Base-by-base conservation (phyloP, 164 flowering plant genomes). In the Chimonanthus praecox region DNA sequence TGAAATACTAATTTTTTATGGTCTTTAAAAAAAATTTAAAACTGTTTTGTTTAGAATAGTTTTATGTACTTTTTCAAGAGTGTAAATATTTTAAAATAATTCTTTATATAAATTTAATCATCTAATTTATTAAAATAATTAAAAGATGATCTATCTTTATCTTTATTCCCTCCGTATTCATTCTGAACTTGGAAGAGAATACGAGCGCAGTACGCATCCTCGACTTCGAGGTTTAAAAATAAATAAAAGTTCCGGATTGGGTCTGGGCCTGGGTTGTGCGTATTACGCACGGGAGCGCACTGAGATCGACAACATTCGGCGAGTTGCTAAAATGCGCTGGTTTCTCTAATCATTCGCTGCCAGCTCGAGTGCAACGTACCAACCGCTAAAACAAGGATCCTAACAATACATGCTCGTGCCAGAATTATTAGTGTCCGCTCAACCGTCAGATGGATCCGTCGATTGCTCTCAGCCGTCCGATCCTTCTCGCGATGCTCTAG, bases 351-450 rank as follows among this genome's bases (percentile, higher is more conserved):
- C 65, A 62, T 62, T 62, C 65, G 65, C 20, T 44, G 65, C 65
- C 65, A 62, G 65, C 65, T 62, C 20, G 65, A 62, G 21, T 62
- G 65, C 65, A 62, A 62, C 65, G 65, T 33, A 62, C 65, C 65
- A 62, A 62, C 65, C 44, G 7, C 65, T 20, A 62, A 62, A 62
- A 62, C 65, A 16, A 62, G 65, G 65, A 58, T 62, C 8, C 8
- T 62, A 62, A n/a, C 65, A 62, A n/a, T 33, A 33, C n/a, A 33
- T 18, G 65, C n/a, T 62, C 21, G 8, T 10, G 16, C 61, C 16
- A 33, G 65, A 62, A 62, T 62, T 16, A 62, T 62, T 62, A 18
- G 65, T 5, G 7, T 8, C 65, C n/a, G 20, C 20, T 8, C 21
- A 8, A 62, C 44, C 33, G 65, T 62, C 20, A 4, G 65, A 62